A percentile compares a stretch with the other conserved stretches of the same genome.
Conservation (phyloP, 495 filamentous ascomycete genomes). For the Podospora didyma region DNA sequence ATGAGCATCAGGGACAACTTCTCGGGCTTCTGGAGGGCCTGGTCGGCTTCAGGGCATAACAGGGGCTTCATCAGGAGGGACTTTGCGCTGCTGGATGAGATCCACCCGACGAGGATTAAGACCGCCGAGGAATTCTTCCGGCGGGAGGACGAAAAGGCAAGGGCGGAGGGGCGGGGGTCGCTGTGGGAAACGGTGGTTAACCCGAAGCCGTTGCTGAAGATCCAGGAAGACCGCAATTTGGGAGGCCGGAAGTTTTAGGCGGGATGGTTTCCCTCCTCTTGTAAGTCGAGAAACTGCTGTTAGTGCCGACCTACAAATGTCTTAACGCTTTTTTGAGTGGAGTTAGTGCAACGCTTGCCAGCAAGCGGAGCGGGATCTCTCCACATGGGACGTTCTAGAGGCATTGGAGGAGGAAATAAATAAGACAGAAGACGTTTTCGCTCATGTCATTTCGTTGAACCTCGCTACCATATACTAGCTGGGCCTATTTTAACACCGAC, state of each 20-base stretch:
- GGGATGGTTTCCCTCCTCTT: too few species aligned
- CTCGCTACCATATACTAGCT: too few species aligned
- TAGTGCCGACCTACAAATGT: too few species aligned
- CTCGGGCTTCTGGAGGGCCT: constrained; percentile 50
- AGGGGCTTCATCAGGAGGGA: constrained; percentile 41
- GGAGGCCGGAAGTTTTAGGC: background rate
- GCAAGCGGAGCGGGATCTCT: too few species aligned
- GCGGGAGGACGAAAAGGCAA: constrained; percentile 33
- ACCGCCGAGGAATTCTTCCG: constrained; percentile 49
- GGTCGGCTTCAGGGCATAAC: constrained; percentile 36
- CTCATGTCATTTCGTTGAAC: too few species aligned
- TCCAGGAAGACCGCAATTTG: constrained; percentile 18
- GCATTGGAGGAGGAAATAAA: too few species aligned
- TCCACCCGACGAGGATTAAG: constrained; percentile 46
- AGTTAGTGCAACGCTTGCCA: too few species aligned
- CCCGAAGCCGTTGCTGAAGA: constrained; percentile 26
- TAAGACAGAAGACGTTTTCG: too few species aligned
- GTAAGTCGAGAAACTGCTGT: too few species aligned
- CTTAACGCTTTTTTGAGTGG: too few species aligned
- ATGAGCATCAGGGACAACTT: constrained; percentile 51
- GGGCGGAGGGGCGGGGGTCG: constrained; percentile 16
- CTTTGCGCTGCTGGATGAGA: constrained; percentile 49
- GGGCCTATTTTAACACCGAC: too few species aligned
- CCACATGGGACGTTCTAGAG: too few species aligned
- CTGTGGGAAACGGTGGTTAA: constrained; percentile 29